Percentiles rank a stretch among this genome's conserved stretches.
phyloP scores from a whole-genome alignment of 108 stramenopile genomes.

The Conticribra guillardii region DNA sequence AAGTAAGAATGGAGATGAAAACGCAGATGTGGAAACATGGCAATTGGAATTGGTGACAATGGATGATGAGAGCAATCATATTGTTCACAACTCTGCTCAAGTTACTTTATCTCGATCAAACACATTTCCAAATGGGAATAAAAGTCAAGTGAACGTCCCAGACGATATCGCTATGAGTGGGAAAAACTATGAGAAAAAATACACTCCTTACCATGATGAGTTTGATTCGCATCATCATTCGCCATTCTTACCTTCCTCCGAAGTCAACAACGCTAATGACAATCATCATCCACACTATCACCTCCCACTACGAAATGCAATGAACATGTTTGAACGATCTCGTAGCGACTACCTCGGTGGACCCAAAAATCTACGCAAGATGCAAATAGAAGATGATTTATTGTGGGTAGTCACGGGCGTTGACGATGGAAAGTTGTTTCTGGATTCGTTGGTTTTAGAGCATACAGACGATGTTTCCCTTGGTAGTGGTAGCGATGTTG shows the following conservation, averaged over 20 bases:
- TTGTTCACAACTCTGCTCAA: slow-evolving; percentile 56
- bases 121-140: not conserved
- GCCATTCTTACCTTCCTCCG: not conserved
- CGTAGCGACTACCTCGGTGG: slow-evolving; percentile 68
- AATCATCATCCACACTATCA: not conserved
- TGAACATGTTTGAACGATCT: slow-evolving; percentile 75
- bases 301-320: slow-evolving; percentile 64
- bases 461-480: slow-evolving; percentile 8
- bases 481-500: too few relatives aligned
- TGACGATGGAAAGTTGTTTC: slow-evolving; percentile 43
- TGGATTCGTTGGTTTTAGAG: slow-evolving; percentile 1
- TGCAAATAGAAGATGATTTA: slow-evolving; percentile 59
- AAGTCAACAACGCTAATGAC: not conserved
- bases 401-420: slow-evolving; percentile 66
- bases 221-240: slow-evolving; percentile 52
- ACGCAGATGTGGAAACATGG: slow-evolving; percentile 48
- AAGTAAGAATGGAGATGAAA: not conserved
- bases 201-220: slow-evolving; percentile 64
- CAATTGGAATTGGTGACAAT: slow-evolving; percentile 54
- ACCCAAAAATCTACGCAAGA: slow-evolving; percentile 53
- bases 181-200: slow-evolving; percentile 15
- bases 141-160: not conserved
- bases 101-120: slow-evolving; percentile 38
- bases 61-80: slow-evolving; percentile 20
- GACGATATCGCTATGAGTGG: slow-evolving; percentile 5